Evolutionary conservation across 441 rosid species (phyloP).

Genomic region (Eruca vesicaria): DNA sequence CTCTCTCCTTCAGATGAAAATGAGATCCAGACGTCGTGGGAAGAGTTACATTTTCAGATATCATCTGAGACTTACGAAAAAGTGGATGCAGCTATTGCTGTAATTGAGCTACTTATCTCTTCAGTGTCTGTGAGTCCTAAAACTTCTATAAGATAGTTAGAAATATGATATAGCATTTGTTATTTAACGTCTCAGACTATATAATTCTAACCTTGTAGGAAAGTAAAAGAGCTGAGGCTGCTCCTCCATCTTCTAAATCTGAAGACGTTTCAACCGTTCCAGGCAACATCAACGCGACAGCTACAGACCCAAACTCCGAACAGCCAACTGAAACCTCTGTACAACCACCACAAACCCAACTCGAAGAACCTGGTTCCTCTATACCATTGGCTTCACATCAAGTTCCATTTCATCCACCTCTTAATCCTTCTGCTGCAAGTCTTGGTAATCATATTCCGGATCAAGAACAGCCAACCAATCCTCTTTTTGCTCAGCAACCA

Average conservation of each 20-base stretch:
- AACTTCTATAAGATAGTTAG: neutral
- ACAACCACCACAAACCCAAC: slow-evolving; percentile 51
- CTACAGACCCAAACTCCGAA: slow-evolving; percentile 35
- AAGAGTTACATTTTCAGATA: slow-evolving; percentile 67
- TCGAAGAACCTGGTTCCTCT: slow-evolving; percentile 51
- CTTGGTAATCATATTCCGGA: slow-evolving; percentile 34
- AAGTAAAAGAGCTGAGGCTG: slow-evolving; percentile 44
- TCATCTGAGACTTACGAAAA: slow-evolving; percentile 84
- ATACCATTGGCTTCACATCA: slow-evolving; percentile 36
- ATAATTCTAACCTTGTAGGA: slow-evolving; percentile 41
- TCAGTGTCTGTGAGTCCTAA: slow-evolving; percentile 76
- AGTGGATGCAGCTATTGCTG: slow-evolving; percentile 82
- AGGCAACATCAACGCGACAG: slow-evolving; percentile 33
- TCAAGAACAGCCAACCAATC: slow-evolving; percentile 39
- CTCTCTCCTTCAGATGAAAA: slow-evolving; percentile 59
- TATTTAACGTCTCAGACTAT: neutral
- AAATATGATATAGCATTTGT: neutral
- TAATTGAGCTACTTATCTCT: slow-evolving; percentile 73
- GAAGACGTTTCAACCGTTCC: slow-evolving; percentile 41
- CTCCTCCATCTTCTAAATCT: slow-evolving; percentile 33
- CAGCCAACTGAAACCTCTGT: slow-evolving; percentile 34
- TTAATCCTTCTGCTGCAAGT: slow-evolving; percentile 43
- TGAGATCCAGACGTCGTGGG: slow-evolving; percentile 43
- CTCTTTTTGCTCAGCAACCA: slow-evolving; percentile 50
- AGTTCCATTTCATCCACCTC: slow-evolving; percentile 36